A percentile compares a stretch with the other conserved stretches of the same genome.
These are phyloP conservation scores for Crucibulum laeve DNA, from an alignment of 768 basidiomycete genomes.

Conservation along the genomic window DNA sequence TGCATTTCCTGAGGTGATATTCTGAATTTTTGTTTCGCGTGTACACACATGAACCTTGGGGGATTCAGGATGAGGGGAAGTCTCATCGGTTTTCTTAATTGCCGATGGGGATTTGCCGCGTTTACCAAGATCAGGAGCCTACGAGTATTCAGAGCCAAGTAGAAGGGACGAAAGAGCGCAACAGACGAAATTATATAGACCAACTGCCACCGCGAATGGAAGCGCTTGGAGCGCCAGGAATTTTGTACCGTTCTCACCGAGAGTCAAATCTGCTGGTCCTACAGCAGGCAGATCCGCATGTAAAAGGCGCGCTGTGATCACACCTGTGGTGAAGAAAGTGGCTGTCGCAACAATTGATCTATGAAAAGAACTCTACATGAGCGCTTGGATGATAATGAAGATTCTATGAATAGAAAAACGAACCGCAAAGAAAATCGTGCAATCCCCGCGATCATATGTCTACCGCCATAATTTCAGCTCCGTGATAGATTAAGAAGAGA, in stretches of 20 bases:
- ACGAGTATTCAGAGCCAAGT: not conserved
- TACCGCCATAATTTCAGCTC: too few relatives aligned
- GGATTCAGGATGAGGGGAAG: not conserved
- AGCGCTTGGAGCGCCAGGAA: slow-evolving; percentile 37
- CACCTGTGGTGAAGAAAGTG: slow-evolving; percentile 47
- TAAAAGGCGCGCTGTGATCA: slow-evolving; percentile 35
- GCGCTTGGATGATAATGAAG: slow-evolving; percentile 5
- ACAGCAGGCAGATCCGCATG: slow-evolving; percentile 28
- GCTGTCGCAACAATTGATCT: slow-evolving; percentile 54
- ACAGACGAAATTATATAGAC: slow-evolving; percentile 16
- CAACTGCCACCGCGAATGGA: slow-evolving; percentile 28
- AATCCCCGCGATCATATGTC: slow-evolving; percentile 63
- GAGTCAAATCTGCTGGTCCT: slow-evolving; percentile 32
- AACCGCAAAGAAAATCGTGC: slow-evolving; percentile 54
- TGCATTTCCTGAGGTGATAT: slow-evolving; percentile 4
- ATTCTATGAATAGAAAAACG: slow-evolving; percentile 5
- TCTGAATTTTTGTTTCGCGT: slow-evolving; percentile 8
- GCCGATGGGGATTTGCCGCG: not conserved
- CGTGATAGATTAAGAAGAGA: not conserved
- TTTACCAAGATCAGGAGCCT: slow-evolving; percentile 2
- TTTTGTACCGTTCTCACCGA: slow-evolving; percentile 27
- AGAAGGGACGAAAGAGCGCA: not conserved
- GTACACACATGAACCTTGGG: not conserved
- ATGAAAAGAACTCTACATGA: slow-evolving; percentile 5
- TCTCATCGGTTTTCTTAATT: not conserved